A percentile compares a stretch with the other conserved stretches of the same genome.
Conservation (phyloP, 108 stramenopile genomes). For the Pseudonitzschia multiseries region DNA sequence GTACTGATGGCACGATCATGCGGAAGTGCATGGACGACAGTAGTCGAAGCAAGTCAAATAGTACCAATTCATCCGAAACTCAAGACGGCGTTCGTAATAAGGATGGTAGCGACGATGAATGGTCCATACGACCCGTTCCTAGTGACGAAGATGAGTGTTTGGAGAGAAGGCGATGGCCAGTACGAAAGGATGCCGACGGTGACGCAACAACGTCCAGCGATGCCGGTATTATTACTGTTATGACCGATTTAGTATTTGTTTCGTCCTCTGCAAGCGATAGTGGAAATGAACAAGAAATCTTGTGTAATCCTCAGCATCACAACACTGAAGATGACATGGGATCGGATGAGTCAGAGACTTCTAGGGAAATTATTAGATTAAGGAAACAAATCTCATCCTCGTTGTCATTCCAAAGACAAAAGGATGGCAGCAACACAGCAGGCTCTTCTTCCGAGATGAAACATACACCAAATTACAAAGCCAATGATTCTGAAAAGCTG, state of each 20-base stretch:
- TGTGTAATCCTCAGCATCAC: background rate
- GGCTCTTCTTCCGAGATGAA: background rate
- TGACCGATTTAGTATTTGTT: background rate
- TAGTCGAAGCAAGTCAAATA: background rate
- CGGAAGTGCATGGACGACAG: background rate
- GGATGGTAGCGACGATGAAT: background rate
- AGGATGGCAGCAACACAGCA: background rate
- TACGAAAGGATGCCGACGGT: background rate
- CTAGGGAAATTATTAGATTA: background rate
- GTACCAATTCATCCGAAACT: background rate
- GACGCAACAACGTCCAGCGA: background rate
- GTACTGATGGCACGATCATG: background rate
- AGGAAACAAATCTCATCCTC: background rate
- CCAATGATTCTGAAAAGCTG: background rate
- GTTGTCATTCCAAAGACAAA: background rate
- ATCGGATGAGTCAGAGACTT: background rate
- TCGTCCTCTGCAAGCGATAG: background rate
- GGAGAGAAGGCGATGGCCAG: constrained; percentile 7
- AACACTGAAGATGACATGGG: background rate
- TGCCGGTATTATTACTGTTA: background rate
- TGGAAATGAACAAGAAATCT: too few species aligned
- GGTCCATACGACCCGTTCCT: constrained; percentile 17
- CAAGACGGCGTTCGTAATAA: background rate
- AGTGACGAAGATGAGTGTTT: constrained; percentile 10
- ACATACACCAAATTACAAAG: background rate